Base-by-base conservation (phyloP, 371 early-diverging fungal species). In the Mucor irregularis region DNA sequence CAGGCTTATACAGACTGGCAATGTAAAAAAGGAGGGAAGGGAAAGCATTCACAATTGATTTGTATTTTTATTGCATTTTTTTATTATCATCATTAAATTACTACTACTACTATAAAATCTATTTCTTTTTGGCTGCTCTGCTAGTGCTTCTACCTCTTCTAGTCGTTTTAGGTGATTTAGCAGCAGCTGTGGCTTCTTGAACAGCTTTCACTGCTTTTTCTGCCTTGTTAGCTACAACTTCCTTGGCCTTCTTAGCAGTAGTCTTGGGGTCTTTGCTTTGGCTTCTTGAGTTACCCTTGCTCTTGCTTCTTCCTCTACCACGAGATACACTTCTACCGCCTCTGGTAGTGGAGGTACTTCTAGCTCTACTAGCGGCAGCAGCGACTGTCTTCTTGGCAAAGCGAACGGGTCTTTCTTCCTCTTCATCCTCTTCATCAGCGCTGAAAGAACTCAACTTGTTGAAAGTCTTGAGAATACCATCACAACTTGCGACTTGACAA, bases 401-500 rank as follows among this genome's bases (percentile, higher is more conserved):
- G 19, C 58, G 34, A 13, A 30, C 24, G 1, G 61, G 61, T 56
- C 51, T 61, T 66, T 24, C 62, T 0, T 56, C 52, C 2, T 34
- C 44, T 13, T 52, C 43, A 11, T 33, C 38, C 13, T 46, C 42
- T 3, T 49, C 29, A 6, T 56, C 42, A 8, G 25, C 30, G 13
- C 24, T 31, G 25, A 21, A 57, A 14, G 49, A 37, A 17, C 31
- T 34, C 42, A 54, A 58, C 63, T 38, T 58, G 24, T 53, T 70
- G 58, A 53, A 75, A 63, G 37, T 70, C 61, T 44, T 74, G 67
- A 25, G 77, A 28, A 60, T 24, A 19, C 88, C 76, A 8, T 79
- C 71, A 57, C 85, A 91, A 19, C 71, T 80, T 47, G 88, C 87
- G 4, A 94, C 66, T 17, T 78, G 73, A 44, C 71, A 69, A 28